Evolutionary conservation across 73 alveolate species (phyloP).

Genomic region (Paramecium caudatum): DNA sequence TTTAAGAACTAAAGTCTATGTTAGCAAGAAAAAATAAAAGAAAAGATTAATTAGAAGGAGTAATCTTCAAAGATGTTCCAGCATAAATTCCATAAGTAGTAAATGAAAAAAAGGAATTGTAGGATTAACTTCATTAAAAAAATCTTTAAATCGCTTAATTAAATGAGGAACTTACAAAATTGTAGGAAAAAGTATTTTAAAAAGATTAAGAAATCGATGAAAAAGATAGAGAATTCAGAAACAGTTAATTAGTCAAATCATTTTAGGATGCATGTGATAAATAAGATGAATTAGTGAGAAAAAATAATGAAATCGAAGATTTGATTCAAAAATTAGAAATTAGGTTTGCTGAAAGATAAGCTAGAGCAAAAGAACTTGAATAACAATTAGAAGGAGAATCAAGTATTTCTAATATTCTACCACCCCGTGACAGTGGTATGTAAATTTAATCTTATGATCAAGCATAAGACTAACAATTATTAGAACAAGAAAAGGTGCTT

Average conservation of each 20-base stretch:
- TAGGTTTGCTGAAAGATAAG: background rate
- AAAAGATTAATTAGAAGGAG: conserved; percentile 15
- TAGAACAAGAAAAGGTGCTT: background rate
- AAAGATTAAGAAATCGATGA: background rate
- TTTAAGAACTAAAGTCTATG: background rate
- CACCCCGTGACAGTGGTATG: background rate
- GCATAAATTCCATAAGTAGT: background rate
- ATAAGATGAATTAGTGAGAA: conserved; percentile 12
- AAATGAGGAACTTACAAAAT: conserved; percentile 23
- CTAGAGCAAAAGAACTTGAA: background rate
- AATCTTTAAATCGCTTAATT: conserved; percentile 5
- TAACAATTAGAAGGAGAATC: background rate
- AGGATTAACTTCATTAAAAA: conserved; percentile 1
- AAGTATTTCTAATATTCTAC: background rate
- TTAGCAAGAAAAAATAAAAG: conserved; percentile 14
- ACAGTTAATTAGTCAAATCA: background rate
- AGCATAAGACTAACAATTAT: background rate
- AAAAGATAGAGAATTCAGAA: conserved; percentile 18
- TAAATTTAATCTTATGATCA: conserved; percentile 5
- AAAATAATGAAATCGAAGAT: conserved; percentile 1
- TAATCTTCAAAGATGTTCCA: background rate
- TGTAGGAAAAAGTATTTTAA: background rate
- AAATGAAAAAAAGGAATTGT: background rate
- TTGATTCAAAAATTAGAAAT: background rate
- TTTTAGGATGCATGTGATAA: conserved; percentile 3